phyloP scores from a whole-genome alignment of 2,329 filamentous ascomycete genomes.

The Coniella lustricola region DNA sequence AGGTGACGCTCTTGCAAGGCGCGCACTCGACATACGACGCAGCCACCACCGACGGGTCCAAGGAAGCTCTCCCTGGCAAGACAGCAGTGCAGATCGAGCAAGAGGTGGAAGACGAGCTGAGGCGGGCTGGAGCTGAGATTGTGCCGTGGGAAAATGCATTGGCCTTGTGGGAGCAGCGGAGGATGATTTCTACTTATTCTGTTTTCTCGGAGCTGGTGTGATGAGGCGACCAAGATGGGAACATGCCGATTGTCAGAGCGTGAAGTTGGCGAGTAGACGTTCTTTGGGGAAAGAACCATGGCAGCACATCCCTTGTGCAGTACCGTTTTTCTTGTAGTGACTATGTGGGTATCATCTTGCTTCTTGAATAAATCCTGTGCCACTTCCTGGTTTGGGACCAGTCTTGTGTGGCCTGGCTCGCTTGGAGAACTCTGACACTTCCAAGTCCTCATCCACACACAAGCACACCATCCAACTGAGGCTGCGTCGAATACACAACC shows the following conservation, averaged over 20 bases:
- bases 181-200: constrained; percentile 11
- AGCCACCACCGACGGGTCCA: neutral
- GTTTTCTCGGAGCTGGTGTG: constrained; percentile 8
- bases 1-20: constrained; percentile 23
- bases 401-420: too few relatives aligned
- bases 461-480: too few relatives aligned
- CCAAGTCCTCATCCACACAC: too few relatives aligned
- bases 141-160: constrained; percentile 20
- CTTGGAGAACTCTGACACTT: too few relatives aligned
- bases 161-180: constrained; percentile 11
- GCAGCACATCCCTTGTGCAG: neutral
- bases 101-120: constrained; percentile 22
- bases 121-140: constrained; percentile 18
- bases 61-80: constrained; percentile 9
- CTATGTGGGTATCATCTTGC: too few relatives aligned
- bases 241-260: too few relatives aligned
- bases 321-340: too few relatives aligned
- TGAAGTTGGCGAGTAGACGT: too few relatives aligned
- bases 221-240: neutral
- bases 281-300: neutral
- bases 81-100: constrained; percentile 23
- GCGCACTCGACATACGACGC: constrained; percentile 28
- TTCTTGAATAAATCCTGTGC: too few relatives aligned
- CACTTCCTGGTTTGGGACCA: too few relatives aligned
- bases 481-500: neutral